Conservation (phyloP, 129 eudicot genomes). For the Chrysanthemum seticuspe region DNA sequence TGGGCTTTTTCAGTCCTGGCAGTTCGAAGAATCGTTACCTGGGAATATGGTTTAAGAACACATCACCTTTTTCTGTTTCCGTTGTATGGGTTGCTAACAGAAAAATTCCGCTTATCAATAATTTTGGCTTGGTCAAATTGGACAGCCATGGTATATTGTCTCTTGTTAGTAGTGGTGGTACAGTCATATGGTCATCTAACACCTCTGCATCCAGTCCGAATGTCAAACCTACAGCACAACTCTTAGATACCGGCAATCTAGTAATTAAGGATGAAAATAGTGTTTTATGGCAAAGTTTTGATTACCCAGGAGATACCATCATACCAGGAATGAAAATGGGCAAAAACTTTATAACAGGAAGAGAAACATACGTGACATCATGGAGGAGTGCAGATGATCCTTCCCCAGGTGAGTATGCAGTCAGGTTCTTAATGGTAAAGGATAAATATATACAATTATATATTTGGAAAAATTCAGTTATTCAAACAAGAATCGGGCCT, state of each 20-base stretch:
- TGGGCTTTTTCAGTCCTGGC: too few species aligned
- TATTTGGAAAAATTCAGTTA: not conserved
- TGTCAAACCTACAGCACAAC: not conserved
- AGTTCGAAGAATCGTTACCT: too few species aligned
- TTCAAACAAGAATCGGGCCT: constrained; percentile 35
- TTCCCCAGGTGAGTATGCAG: not conserved
- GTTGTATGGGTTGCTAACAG: too few species aligned
- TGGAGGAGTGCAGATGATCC: constrained; percentile 2
- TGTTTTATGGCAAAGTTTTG: constrained; percentile 15
- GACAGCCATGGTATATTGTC: too few species aligned
- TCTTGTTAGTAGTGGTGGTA: not conserved
- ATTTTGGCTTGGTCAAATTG: too few species aligned
- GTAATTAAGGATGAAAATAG: not conserved
- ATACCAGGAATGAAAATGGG: constrained; percentile 14
- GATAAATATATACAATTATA: too few species aligned
- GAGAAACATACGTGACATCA: not conserved
- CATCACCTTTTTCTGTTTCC: too few species aligned
- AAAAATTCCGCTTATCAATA: too few species aligned
- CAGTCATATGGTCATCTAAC: not conserved
- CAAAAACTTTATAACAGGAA: constrained; percentile 5
- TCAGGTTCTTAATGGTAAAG: too few species aligned
- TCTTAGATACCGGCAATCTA: constrained; percentile 18
- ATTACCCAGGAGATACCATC: constrained; percentile 10
- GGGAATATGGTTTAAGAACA: too few species aligned
- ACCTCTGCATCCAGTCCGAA: not conserved